Evolutionary conservation across 225 moss, liverwort and hornwort species (phyloP).

Genomic region (Physcomitrellopsis africana): DNA sequence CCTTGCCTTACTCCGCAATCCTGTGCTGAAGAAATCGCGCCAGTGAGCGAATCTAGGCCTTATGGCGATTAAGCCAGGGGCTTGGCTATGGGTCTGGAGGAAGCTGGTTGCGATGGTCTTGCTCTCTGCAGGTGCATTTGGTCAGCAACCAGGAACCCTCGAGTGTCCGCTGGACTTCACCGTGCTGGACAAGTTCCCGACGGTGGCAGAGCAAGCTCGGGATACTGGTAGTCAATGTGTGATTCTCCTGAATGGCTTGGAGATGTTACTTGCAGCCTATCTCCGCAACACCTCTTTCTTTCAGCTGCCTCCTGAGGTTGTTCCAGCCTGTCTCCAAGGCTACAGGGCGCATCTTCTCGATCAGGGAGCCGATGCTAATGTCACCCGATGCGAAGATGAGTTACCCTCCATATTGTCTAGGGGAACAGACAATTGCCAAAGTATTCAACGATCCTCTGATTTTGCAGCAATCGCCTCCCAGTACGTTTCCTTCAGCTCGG

Average conservation of each 20-base stretch:
- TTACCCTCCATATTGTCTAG: conserved; percentile 20
- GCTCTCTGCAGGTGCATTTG: too few relatives aligned
- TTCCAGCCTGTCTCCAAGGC: conserved; percentile 39
- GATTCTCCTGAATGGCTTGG: conserved; percentile 29
- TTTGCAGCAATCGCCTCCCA: conserved; percentile 32
- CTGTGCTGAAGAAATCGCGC: too few relatives aligned
- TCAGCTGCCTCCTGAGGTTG: conserved; percentile 34
- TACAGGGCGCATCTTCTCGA: conserved; percentile 37
- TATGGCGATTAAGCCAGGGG: too few relatives aligned
- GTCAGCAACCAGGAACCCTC: too few relatives aligned
- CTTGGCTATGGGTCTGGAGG: too few relatives aligned
- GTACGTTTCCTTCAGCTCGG: conserved; percentile 22
- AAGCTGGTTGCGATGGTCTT: too few relatives aligned
- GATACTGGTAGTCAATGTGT: conserved; percentile 27
- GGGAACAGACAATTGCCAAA: conserved; percentile 46
- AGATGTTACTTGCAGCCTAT: conserved; percentile 47
- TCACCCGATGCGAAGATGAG: conserved; percentile 30
- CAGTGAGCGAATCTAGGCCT: too few relatives aligned
- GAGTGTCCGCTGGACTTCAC: conserved; percentile 47
- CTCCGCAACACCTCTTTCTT: conserved; percentile 45
- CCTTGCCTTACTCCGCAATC: too few relatives aligned
- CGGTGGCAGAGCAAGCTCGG: conserved; percentile 30
- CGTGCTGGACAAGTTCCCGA: conserved; percentile 36
- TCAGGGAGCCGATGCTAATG: conserved; percentile 40
- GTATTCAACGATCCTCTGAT: conserved; percentile 38